Evolutionary conservation across 495 filamentous ascomycete species (phyloP), one percentile per base, ranked within the genome.

Genomic region (Penicillium coffeae): DNA sequence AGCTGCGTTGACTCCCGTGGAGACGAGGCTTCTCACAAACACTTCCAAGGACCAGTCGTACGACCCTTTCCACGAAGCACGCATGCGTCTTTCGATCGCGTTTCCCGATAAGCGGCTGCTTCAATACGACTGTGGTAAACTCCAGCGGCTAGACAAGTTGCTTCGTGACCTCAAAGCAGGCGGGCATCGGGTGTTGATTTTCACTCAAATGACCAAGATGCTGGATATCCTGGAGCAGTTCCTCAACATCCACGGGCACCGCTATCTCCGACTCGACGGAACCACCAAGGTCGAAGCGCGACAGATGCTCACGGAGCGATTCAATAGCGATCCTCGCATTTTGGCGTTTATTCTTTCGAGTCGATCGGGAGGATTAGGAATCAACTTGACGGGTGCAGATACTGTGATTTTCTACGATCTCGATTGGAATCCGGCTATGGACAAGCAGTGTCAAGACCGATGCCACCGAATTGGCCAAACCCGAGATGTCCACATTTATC

Each of bases 361-460:
- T 48, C 84, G 94, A 38, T 96, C 94, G 1, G 94, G 94, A 47
- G 94, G 94, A 41, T 73, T 99, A 1, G 94, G 94, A 42, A 96
- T 98, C 59, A 98, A 98, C 59, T 73, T 99, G 13, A 97, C 93
- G 0, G 94, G 93, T 25, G 94, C 94, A 19, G 93, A 96, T 65
- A 95, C 93, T 0, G 94, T 99, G 59, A 97, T 99, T 59, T 99
- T 99, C 71, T 99, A 99, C 69, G 94, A 99, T 64, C 81, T 96
- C 36, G 94, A 99, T 69, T 99, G 94, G 94, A 99, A 99, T 56
- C 94, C 94, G 0, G 94, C 94, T 9, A 99, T 99, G 94, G 94
- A 99, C 68, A 96, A 96, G 60, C 94, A 99, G 66, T 99, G 94
- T 63, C 94, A 97, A 69, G 94, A 99, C 62, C 86, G 94, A 53